Percentiles rank a stretch among this genome's conserved stretches.
Conservation (phyloP, 2,329 filamentous ascomycete species). For the Xylaria sp. region DNA sequence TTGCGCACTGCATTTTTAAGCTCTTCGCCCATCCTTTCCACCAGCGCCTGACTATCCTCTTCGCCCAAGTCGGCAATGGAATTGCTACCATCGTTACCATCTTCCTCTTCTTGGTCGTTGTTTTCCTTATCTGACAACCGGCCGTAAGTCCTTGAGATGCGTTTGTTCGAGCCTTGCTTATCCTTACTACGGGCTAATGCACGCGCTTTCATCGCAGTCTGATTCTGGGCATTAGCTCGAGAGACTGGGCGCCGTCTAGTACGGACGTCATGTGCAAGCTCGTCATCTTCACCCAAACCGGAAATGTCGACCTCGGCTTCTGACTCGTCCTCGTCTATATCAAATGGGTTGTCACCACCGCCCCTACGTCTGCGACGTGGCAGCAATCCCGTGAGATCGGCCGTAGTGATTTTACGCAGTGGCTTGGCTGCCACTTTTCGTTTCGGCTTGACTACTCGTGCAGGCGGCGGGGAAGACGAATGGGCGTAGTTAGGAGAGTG, state of each 20-base stretch:
- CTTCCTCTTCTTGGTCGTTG: slow-evolving; percentile 52
- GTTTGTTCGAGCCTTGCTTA: slow-evolving; percentile 34
- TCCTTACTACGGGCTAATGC: slow-evolving; percentile 33
- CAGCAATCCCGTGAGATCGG: slow-evolving; percentile 64
- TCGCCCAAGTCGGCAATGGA: slow-evolving; percentile 48
- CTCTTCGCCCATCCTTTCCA: slow-evolving; percentile 60
- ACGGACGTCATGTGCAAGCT: slow-evolving; percentile 60
- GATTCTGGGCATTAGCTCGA: slow-evolving; percentile 45
- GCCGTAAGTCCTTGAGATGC: slow-evolving; percentile 61
- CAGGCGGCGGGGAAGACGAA: slow-evolving; percentile 46
- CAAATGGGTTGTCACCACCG: slow-evolving; percentile 55
- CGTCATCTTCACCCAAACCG: slow-evolving; percentile 64
- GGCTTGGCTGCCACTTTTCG: slow-evolving; percentile 52
- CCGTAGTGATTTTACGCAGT: slow-evolving; percentile 62
- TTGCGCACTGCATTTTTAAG: slow-evolving; percentile 69
- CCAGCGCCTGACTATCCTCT: slow-evolving; percentile 53
- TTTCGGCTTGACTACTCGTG: slow-evolving; percentile 47
- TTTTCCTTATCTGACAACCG: slow-evolving; percentile 70
- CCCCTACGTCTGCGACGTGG: slow-evolving; percentile 62
- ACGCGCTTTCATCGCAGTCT: slow-evolving; percentile 40
- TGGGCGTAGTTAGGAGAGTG: slow-evolving; percentile 69
- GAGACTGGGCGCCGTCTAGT: slow-evolving; percentile 51
- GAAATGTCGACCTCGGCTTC: slow-evolving; percentile 62
- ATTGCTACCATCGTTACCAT: slow-evolving; percentile 53
- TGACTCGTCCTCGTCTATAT: slow-evolving; percentile 54